Base-by-base conservation (phyloP, 495 filamentous ascomycete species). In the Aspergillus panamensis region DNA sequence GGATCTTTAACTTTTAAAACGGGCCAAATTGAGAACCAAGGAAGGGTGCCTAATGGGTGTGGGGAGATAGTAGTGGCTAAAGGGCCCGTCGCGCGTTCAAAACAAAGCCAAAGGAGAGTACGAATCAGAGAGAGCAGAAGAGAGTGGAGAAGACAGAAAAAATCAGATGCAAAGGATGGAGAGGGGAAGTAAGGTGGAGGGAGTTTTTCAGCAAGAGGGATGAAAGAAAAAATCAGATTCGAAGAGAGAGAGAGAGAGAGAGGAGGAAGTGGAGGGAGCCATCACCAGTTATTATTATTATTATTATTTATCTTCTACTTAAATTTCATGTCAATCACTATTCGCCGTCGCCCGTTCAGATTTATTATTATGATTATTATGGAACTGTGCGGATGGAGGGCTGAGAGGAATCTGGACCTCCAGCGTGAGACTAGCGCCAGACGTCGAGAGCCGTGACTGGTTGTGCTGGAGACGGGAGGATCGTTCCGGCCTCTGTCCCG, bases 401-500 rank as follows among this genome's bases (percentile, higher is more conserved):
- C 19, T 16, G 13, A 52, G 16, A 52, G 50, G 50, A 52, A 40
- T 37, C 50, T 20, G 19, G 50, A 52, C 32, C 40, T 33, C 50
- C 32, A 32, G 35, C 3, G 5, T 39, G 33, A 21, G 53, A 39
- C 43, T 50, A 58, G 55, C 29, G 48, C 16, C 10, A 31, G 1
- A 9, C 6, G 44, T 54, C 12, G 39, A 45, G 53, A 9, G 2
- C 12, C 4, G 10, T 55, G 40, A 52, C 39, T 58, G 56, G 48
- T 30, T 37, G 33, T 48, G 39, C 40, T 37, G 40, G 16, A 6
- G 19, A 52, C 56, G 56, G 56, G 48, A 58, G 56, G 56, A 58
- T 58, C 56, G 42, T 29, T 44, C 48, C 19, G 55, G 32, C 47
- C 14, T 51, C 47, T 35, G 37, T 51, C 55, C 55, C 55, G 48